Conservation (phyloP, 768 basidiomycete genomes). For the Serpula lacrymans region DNA sequence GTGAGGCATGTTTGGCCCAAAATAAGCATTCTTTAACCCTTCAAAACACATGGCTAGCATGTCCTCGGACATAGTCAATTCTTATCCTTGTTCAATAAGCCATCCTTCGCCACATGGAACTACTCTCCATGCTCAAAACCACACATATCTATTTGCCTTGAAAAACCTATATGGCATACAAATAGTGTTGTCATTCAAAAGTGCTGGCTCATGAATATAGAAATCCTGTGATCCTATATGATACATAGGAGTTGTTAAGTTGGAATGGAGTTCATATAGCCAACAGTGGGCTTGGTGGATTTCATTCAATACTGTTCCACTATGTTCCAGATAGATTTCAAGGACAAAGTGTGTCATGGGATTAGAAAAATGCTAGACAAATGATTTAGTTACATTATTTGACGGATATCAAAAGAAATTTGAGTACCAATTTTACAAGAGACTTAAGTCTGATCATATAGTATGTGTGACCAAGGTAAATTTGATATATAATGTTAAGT, state of each 20-base stretch:
- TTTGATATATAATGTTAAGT: slow-evolving; percentile 8
- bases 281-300: slow-evolving; percentile 24
- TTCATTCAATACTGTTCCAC: slow-evolving; percentile 14
- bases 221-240: slow-evolving; percentile 20
- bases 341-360: slow-evolving; percentile 29
- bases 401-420: too few species aligned
- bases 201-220: slow-evolving; percentile 27
- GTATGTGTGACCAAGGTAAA: background rate
- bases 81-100: too few species aligned
- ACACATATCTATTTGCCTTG: too few species aligned
- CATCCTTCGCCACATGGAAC: too few species aligned
- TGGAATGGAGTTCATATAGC: slow-evolving; percentile 22
- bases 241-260: slow-evolving; percentile 25
- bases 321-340: slow-evolving; percentile 32
- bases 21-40: background rate
- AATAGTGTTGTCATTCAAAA: slow-evolving; percentile 13
- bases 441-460: too few species aligned
- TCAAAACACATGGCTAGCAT: background rate
- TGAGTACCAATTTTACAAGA: too few species aligned
- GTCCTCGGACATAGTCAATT: background rate
- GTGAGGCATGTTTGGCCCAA: background rate
- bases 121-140: too few species aligned
- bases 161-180: too few species aligned
- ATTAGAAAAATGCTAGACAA: too few species aligned
- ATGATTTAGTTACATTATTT: too few species aligned